These are phyloP conservation scores for Salix udensis DNA, from an alignment of 345 rosid genomes.

Conservation along the genomic window DNA sequence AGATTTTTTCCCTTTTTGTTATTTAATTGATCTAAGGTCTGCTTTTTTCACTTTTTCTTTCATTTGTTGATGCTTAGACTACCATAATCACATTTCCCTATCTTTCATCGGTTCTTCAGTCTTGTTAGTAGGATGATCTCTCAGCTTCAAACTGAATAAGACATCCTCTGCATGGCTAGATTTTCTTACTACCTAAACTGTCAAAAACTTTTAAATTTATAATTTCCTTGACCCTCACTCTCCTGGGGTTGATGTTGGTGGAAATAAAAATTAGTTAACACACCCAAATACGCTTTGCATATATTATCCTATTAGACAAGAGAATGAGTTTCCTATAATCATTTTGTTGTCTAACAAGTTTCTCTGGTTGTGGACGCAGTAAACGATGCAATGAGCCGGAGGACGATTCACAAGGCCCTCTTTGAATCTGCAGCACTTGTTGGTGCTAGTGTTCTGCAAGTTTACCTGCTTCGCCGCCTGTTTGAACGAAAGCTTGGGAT, in stretches of 20 bases:
- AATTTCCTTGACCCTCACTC: background rate
- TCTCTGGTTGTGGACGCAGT: constrained; percentile 39
- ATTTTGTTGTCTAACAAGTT: background rate
- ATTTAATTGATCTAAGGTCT: too few species aligned
- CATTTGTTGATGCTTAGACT: background rate
- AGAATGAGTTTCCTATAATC: background rate
- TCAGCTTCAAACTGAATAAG: background rate
- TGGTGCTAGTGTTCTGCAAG: constrained; percentile 57
- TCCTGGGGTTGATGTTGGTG: too few species aligned
- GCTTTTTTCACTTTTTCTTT: background rate
- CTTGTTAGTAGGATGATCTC: background rate
- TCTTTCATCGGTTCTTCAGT: background rate
- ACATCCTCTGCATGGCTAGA: too few species aligned
- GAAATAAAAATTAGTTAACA: too few species aligned
- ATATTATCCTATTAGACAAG: background rate
- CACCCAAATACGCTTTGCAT: background rate
- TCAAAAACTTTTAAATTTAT: background rate
- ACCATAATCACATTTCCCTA: background rate
- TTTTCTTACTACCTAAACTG: background rate
- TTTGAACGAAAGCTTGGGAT: constrained; percentile 64
- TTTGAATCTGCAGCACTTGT: constrained; percentile 61
- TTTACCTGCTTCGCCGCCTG: constrained; percentile 59
- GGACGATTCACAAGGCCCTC: constrained; percentile 64
- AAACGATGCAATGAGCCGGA: constrained; percentile 54
- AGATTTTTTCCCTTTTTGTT: background rate